Evolutionary conservation across 768 basidiomycete genomes (phyloP).

Genomic region (Collybia nuda): DNA sequence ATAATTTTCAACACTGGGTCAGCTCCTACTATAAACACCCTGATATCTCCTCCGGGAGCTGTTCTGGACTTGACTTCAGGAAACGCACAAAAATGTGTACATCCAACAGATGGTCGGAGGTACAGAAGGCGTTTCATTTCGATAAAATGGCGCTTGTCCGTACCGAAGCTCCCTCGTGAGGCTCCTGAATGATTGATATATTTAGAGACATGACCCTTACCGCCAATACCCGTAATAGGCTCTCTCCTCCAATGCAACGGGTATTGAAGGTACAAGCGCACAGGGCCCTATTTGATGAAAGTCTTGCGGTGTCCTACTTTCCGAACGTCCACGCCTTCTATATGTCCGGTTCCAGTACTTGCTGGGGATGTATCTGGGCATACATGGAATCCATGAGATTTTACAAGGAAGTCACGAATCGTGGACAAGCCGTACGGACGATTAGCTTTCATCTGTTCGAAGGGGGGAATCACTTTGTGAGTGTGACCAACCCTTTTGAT

Average conservation of each 20-base stretch:
- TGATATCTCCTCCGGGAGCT: slow-evolving; percentile 14
- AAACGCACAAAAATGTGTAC: slow-evolving; percentile 5
- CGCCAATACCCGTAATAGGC: slow-evolving; percentile 10
- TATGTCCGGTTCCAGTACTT: slow-evolving; percentile 19
- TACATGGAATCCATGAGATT: slow-evolving; percentile 14
- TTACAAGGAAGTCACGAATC: slow-evolving; percentile 15
- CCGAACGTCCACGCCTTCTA: slow-evolving; percentile 16
- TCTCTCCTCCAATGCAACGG: slow-evolving; percentile 18
- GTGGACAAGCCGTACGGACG: slow-evolving; percentile 18
- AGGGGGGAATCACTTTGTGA: slow-evolving; percentile 35
- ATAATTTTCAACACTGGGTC: slow-evolving; percentile 25
- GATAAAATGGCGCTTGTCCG: too few species aligned
- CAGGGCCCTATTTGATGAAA: slow-evolving; percentile 19
- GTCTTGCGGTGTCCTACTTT: slow-evolving; percentile 6
- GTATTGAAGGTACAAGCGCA: slow-evolving; percentile 15
- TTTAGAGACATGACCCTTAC: too few species aligned
- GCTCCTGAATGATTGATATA: too few species aligned
- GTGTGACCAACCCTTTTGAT: slow-evolving; percentile 5
- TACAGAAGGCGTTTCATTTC: not conserved
- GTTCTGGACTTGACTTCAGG: slow-evolving; percentile 20
- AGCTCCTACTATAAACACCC: slow-evolving; percentile 25
- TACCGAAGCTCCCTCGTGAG: too few species aligned
- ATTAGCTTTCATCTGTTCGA: slow-evolving; percentile 21
- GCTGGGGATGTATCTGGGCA: slow-evolving; percentile 24
- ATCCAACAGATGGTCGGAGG: not conserved